A percentile compares a stretch with the other conserved stretches of the same genome.
Evolutionary conservation across 331 rosid species (phyloP).

Genomic region (Acacia pycnantha): DNA sequence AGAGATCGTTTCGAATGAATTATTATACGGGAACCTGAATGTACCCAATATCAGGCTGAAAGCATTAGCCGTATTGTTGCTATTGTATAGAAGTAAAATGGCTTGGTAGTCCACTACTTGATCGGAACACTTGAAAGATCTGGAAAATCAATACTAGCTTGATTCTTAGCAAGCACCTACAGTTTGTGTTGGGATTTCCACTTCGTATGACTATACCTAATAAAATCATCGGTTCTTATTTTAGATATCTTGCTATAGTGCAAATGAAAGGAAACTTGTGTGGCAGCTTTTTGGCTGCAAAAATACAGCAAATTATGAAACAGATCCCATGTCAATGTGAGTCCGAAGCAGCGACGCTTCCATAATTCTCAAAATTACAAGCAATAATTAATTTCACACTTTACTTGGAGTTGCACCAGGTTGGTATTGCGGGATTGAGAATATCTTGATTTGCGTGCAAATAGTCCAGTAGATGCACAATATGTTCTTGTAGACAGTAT

Average conservation of each 20-base stretch:
- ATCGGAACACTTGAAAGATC: constrained; percentile 23
- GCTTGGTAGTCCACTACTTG: not conserved
- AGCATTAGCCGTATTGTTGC: constrained; percentile 13
- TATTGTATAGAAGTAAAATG: constrained; percentile 27
- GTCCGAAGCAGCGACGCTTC: not conserved
- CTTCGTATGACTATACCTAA: not conserved
- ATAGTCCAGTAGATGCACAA: not conserved
- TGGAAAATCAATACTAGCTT: constrained; percentile 5
- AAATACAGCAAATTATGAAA: not conserved
- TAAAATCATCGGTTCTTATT: not conserved
- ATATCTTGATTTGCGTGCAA: not conserved
- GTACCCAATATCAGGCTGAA: constrained; percentile 23
- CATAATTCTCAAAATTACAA: not conserved
- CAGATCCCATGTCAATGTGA: not conserved
- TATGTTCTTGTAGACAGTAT: not conserved
- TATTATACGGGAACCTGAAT: constrained; percentile 15
- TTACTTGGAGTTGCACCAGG: not conserved
- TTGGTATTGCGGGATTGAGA: not conserved
- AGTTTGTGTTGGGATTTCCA: not conserved
- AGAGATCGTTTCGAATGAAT: constrained; percentile 39
- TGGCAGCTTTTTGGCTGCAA: not conserved
- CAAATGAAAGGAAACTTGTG: not conserved
- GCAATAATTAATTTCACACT: not conserved
- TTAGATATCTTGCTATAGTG: not conserved
- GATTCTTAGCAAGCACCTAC: not conserved